Evolutionary conservation across 192 early-diverging fungal species (phyloP), one percentile per base, ranked within the genome.

Genomic region (Coemansia sp.): DNA sequence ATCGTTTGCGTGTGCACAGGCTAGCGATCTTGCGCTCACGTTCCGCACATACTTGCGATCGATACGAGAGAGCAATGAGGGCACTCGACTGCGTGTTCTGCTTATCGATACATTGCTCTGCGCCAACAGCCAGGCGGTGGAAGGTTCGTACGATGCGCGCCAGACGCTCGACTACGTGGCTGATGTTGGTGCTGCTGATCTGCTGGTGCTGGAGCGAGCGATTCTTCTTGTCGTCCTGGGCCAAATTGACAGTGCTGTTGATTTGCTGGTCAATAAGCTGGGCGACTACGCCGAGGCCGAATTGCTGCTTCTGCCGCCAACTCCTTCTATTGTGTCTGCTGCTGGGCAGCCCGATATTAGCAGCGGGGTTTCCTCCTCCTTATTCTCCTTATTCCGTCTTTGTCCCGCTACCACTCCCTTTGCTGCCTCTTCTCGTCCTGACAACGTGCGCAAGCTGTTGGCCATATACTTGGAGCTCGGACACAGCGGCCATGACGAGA

Each of bases 201-300:
- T 61, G n/a, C 10, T 73, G 53, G 6, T 18, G 1, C 9, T 61
- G 5, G 80, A 83, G 67, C 71, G 67, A 11, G 80, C 80, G 2
- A 42, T 75, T 15, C 49, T 83, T 45, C 60, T 83, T 41, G 72
- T 69, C 9, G 47, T 60, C n/a, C 63, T 75, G 63, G 69, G 47
- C 6, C 52, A 49, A 5, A 41, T 13, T 0, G 26, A 59, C 39
- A 59, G 69, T 12, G 80, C 80, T 0, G 63, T 65, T n/a, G 59
- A 72, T 5, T 15, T 69, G 6, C 53, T 83, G 58, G 75, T 83
- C 15, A 45, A 68, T 37, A 13, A 63, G 12, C 38, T 37, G 6
- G 66, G 72, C 23, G 80, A 83, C 41, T 83, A 75, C 19, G 80
- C 80, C 1, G 80, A 77, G 56, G 80, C 80, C 0, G 80, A 83